A percentile compares a stretch with the other conserved stretches of the same genome.
phyloP scores from a whole-genome alignment of 2,329 filamentous ascomycete genomes.

The Drechslerella coelobrocha region DNA sequence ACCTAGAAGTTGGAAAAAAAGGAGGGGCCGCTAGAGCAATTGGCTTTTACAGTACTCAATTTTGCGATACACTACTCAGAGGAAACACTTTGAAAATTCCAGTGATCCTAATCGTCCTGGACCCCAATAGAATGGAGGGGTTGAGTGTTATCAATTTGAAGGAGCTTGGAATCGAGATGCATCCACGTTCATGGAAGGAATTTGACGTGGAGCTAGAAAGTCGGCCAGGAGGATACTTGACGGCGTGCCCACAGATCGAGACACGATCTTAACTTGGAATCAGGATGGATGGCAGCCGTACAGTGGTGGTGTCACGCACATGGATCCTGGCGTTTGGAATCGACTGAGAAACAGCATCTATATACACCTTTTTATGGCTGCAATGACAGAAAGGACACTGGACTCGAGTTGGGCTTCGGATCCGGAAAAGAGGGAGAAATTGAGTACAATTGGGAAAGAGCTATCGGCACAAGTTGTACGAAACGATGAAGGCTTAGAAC shows the following conservation, averaged over 20 bases:
- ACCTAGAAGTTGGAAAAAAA: no score
- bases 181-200: slow-evolving; percentile 5
- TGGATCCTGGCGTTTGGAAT: slow-evolving; percentile 11
- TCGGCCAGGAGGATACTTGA: background rate
- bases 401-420: background rate
- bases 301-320: slow-evolving; percentile 11
- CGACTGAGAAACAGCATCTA: background rate
- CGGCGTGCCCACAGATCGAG: background rate
- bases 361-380: slow-evolving; percentile 7
- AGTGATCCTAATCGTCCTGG: slow-evolving; percentile 2
- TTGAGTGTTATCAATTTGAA: slow-evolving; percentile 14
- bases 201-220: slow-evolving; percentile 8
- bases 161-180: background rate
- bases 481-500: no score
- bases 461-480: no score
- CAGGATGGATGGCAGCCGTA: slow-evolving; percentile 5
- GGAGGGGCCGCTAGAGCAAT: no score
- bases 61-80: slow-evolving; percentile 2
- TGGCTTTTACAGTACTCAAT: background rate
- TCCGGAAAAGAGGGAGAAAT: background rate
- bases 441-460: background rate
- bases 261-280: slow-evolving; percentile 1
- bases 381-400: slow-evolving; percentile 16
- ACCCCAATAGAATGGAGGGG: slow-evolving; percentile 5
- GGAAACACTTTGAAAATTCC: no score